A percentile compares a stretch with the other conserved stretches of the same genome.
Conservation (phyloP, 2,329 filamentous ascomycete species). For the Leptographium galeiforme region DNA sequence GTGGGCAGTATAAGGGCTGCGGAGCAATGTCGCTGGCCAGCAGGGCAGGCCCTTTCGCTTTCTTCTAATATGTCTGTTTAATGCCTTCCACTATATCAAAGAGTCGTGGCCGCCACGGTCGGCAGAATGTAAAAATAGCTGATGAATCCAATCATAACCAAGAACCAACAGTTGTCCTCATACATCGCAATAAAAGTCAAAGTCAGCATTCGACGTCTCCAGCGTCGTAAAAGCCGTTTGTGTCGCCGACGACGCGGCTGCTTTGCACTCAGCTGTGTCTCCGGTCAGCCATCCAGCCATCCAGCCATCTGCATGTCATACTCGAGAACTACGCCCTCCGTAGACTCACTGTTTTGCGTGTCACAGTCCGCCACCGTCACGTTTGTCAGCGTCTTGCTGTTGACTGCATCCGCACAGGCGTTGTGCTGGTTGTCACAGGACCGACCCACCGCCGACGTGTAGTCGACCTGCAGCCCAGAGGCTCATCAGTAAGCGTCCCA, state of each 20-base stretch:
- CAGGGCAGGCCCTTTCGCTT: background rate
- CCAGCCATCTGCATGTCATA: too few relatives aligned
- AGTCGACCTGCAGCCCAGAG: slow-evolving; percentile 23
- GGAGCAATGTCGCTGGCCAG: background rate
- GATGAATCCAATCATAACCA: background rate
- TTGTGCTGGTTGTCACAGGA: slow-evolving; percentile 38
- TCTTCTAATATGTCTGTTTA: background rate
- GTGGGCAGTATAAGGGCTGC: background rate
- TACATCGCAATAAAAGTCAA: slow-evolving; percentile 33
- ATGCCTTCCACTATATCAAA: too few relatives aligned
- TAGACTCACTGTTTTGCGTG: slow-evolving; percentile 27
- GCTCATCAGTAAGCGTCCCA: background rate
- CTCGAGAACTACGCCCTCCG: background rate
- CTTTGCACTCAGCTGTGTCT: slow-evolving; percentile 25
- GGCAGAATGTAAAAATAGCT: background rate
- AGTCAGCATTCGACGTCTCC: slow-evolving; percentile 26
- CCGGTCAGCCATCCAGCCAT: background rate
- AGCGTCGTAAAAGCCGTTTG: slow-evolving; percentile 19
- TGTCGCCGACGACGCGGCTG: slow-evolving; percentile 16
- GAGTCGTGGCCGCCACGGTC: background rate
- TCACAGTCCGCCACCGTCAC: slow-evolving; percentile 32
- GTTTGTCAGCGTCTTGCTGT: slow-evolving; percentile 16
- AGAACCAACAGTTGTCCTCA: slow-evolving; percentile 6
- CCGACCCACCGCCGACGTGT: slow-evolving; percentile 25
- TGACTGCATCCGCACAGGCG: slow-evolving; percentile 28